phyloP scores from a whole-genome alignment of 129 eudicot genomes.

The Helichrysum umbraculigerum region DNA sequence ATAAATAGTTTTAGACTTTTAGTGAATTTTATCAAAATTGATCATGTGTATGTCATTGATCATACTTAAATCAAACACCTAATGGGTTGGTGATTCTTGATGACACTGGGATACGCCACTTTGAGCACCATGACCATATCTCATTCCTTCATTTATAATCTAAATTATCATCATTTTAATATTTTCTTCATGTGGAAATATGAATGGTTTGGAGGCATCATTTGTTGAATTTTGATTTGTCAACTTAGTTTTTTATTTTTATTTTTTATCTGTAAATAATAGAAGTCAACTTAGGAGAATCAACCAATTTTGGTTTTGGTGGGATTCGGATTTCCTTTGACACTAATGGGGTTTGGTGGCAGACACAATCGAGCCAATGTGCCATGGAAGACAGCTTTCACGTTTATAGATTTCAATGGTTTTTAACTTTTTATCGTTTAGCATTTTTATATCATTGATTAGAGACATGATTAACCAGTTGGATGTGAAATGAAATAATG shows the following conservation, averaged over 20 bases:
- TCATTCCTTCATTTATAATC: conserved; percentile 6
- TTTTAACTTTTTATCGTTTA: background rate
- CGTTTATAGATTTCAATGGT: conserved; percentile 13
- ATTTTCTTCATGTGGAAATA: conserved; percentile 7
- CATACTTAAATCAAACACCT: background rate
- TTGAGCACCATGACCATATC: conserved; percentile 19
- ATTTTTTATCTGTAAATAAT: background rate
- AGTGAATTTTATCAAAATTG: too few relatives aligned
- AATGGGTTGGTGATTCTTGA: conserved; percentile 27
- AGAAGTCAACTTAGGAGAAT: conserved; percentile 34
- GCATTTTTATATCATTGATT: background rate
- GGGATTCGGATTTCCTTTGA: conserved; percentile 23
- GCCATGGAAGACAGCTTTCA: conserved; percentile 25
- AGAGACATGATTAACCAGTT: background rate
- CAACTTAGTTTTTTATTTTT: conserved; percentile 2
- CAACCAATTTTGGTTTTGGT: conserved; percentile 28
- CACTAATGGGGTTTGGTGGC: conserved; percentile 33
- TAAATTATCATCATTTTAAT: conserved; percentile 21
- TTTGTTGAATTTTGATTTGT: conserved; percentile 12
- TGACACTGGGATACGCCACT: conserved; percentile 27
- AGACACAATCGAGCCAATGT: conserved; percentile 18
- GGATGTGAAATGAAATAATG: background rate
- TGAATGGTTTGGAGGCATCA: conserved; percentile 30
- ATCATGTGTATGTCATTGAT: too few relatives aligned
- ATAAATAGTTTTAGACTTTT: too few relatives aligned